A percentile compares a stretch with the other conserved stretches of the same genome.
phyloP scores from a whole-genome alignment of 116 monocot genomes.

The Trichopus zeylanicus region DNA sequence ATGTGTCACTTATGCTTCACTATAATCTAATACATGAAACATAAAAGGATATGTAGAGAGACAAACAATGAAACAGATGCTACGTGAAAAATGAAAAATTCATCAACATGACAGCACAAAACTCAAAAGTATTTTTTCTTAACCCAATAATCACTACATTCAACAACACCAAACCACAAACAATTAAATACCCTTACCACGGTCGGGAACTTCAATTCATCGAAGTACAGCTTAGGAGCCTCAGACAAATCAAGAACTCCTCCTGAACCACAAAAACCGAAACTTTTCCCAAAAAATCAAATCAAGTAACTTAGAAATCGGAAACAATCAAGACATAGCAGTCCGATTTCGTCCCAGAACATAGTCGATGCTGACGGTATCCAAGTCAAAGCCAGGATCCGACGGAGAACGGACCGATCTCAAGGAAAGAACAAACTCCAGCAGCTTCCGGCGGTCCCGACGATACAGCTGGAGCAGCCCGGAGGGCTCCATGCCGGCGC shows the following conservation, averaged over 20 bases:
- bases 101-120: too few relatives aligned
- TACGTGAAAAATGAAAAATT: too few relatives aligned
- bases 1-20: too few relatives aligned
- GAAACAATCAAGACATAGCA: constrained; percentile 1
- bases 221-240: constrained; percentile 32
- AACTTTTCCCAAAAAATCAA: background rate
- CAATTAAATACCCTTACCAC: constrained; percentile 35
- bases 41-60: too few relatives aligned
- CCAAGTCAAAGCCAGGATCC: constrained; percentile 40
- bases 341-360: constrained; percentile 56
- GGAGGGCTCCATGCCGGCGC: constrained; percentile 27
- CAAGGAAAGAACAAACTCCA: constrained; percentile 51
- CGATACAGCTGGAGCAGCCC: constrained; percentile 39
- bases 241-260: constrained; percentile 44
- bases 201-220: constrained; percentile 39
- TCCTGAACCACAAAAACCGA: constrained; percentile 21
- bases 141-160: too few relatives aligned
- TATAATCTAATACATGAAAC: too few relatives aligned
- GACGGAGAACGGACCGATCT: constrained; percentile 18
- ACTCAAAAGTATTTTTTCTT: too few relatives aligned
- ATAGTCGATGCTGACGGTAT: constrained; percentile 51
- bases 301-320: background rate
- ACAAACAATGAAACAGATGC: too few relatives aligned
- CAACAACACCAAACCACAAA: too few relatives aligned
- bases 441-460: constrained; percentile 57